Conservation (phyloP, 2,329 filamentous ascomycete species). For the Bisporella sp. region DNA sequence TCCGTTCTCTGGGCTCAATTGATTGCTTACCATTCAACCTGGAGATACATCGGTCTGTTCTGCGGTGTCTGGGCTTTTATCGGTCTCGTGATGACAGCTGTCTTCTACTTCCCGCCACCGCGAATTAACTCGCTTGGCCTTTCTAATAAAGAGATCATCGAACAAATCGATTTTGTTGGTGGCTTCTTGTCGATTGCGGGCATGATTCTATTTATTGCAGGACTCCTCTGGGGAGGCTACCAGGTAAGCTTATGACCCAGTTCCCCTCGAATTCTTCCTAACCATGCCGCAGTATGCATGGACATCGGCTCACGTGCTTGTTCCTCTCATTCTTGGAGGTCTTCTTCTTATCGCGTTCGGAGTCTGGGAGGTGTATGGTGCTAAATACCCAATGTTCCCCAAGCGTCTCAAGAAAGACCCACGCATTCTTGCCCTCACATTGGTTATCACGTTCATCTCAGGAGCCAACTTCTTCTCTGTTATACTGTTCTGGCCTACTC, state of each 20-base stretch:
- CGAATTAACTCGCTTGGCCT: slow-evolving; percentile 35
- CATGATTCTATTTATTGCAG: slow-evolving; percentile 43
- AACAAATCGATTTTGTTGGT: slow-evolving; percentile 43
- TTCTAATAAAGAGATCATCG: slow-evolving; percentile 32
- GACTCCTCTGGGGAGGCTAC: slow-evolving; percentile 50
- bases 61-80: slow-evolving; percentile 44
- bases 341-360: slow-evolving; percentile 40
- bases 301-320: slow-evolving; percentile 47
- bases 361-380: slow-evolving; percentile 45
- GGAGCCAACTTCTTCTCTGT: slow-evolving; percentile 42
- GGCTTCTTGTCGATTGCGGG: slow-evolving; percentile 42
- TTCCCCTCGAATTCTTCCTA: slow-evolving; percentile 7
- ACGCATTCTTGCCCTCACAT: slow-evolving; percentile 42
- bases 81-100: slow-evolving; percentile 41
- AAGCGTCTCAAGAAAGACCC: slow-evolving; percentile 48
- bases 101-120: slow-evolving; percentile 48
- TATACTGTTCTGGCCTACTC: slow-evolving; percentile 51
- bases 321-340: slow-evolving; percentile 44
- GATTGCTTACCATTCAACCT: slow-evolving; percentile 38
- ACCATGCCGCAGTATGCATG: slow-evolving; percentile 36
- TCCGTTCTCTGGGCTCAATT: slow-evolving; percentile 54
- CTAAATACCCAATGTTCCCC: slow-evolving; percentile 36
- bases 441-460: slow-evolving; percentile 52
- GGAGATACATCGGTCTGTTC: slow-evolving; percentile 48
- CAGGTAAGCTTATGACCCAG: slow-evolving; percentile 13